Percentiles rank a stretch among this genome's conserved stretches.
Conservation (phyloP, 2,329 filamentous ascomycete genomes). For the Lithohypha guttulata region DNA sequence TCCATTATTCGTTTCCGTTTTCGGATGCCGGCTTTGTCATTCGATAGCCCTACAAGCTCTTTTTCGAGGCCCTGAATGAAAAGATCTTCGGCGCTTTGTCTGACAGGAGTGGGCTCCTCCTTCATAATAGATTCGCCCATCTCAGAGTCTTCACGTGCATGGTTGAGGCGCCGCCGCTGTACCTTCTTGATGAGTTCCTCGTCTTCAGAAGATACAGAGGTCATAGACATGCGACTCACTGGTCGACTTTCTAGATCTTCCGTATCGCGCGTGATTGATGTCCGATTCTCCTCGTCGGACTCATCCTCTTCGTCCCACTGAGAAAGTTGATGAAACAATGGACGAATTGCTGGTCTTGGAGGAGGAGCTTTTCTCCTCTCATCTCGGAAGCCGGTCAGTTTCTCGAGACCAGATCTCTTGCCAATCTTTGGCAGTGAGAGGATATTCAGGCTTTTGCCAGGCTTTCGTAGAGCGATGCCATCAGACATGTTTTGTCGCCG, state of each 20-base stretch:
- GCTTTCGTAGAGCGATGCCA: constrained; percentile 37
- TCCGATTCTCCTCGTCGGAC: constrained; percentile 70
- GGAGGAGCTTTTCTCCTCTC: constrained; percentile 51
- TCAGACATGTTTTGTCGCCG: constrained; percentile 47
- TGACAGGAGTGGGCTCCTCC: constrained; percentile 19
- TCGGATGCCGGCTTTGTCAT: constrained; percentile 42
- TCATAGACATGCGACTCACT: constrained; percentile 56
- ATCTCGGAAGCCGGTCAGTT: constrained; percentile 56
- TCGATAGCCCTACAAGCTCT: constrained; percentile 40
- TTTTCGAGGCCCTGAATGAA: constrained; percentile 22
- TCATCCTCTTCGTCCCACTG: constrained; percentile 71
- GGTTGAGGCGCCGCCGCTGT: constrained; percentile 15
- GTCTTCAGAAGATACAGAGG: constrained; percentile 43
- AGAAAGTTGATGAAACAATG: constrained; percentile 69
- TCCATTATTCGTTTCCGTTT: constrained; percentile 68
- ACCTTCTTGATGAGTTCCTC: constrained; percentile 30
- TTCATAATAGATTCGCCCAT: constrained; percentile 21
- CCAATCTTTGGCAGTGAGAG: constrained; percentile 63
- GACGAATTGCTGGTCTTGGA: constrained; percentile 56
- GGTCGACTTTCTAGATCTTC: constrained; percentile 77
- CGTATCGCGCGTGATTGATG: constrained; percentile 60
- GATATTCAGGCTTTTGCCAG: constrained; percentile 42
- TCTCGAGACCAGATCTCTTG: constrained; percentile 50
- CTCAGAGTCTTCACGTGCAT: constrained; percentile 21
- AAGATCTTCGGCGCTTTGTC: constrained; percentile 19